phyloP scores from a whole-genome alignment of 2,329 filamentous ascomycete species.

The Colletotrichum paranaense region DNA sequence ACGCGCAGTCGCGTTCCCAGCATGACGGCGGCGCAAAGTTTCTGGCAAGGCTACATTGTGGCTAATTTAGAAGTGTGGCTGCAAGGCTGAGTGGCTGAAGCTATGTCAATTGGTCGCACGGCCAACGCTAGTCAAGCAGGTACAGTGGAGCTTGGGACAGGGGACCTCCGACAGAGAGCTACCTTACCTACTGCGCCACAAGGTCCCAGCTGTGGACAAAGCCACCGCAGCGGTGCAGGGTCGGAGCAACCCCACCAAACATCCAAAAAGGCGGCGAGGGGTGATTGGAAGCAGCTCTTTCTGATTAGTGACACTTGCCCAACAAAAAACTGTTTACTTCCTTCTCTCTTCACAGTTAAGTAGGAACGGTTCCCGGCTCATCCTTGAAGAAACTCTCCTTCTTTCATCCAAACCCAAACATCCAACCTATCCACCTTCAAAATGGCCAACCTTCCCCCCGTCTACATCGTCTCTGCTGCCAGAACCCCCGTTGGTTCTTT shows the following conservation, averaged over 20 bases:
- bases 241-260: constrained; percentile 33
- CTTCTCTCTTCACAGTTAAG: constrained; percentile 12
- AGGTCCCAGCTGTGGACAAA: neutral
- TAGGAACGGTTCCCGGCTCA: neutral
- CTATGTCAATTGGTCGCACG: constrained; percentile 5
- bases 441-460: constrained; percentile 85
- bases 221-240: constrained; percentile 6
- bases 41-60: constrained; percentile 35
- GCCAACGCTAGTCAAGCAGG: constrained; percentile 20
- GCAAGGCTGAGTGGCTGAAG: constrained; percentile 30
- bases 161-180: constrained; percentile 3
- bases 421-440: constrained; percentile 44
- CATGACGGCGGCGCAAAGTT: constrained; percentile 36
- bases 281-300: constrained; percentile 18
- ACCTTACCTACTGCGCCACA: constrained; percentile 35
- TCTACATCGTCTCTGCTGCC: constrained; percentile 95
- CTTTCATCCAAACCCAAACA: neutral
- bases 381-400: neutral
- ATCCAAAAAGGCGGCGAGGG: constrained; percentile 29
- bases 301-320: constrained; percentile 26
- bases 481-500: constrained; percentile 95
- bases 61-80: constrained; percentile 15
- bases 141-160: constrained; percentile 8
- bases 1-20: constrained; percentile 22
- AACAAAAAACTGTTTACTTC: constrained; percentile 24